Conservation (phyloP, 1,284 basidiomycete species). For the Rhizoctonia solani region DNA sequence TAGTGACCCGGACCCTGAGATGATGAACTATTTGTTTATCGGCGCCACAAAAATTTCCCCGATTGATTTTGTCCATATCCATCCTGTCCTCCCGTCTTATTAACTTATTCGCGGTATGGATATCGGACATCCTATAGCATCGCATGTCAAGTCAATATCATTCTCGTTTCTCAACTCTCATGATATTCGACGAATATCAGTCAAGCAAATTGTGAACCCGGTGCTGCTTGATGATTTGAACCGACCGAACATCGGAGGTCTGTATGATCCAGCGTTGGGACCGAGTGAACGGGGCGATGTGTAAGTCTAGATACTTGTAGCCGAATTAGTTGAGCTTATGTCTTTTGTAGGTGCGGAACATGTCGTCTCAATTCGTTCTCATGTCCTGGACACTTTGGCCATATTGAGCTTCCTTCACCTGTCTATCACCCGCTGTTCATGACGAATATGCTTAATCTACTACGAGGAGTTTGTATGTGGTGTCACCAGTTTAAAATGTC, state of each 20-base stretch:
- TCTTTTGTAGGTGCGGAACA: slow-evolving; percentile 79
- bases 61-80: neutral
- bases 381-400: slow-evolving; percentile 99
- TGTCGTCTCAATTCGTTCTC: slow-evolving; percentile 90
- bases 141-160: slow-evolving; percentile 82
- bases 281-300: slow-evolving; percentile 87
- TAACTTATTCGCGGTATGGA: slow-evolving; percentile 66
- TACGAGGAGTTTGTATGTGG: slow-evolving; percentile 92
- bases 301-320: slow-evolving; percentile 50
- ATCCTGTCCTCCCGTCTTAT: neutral
- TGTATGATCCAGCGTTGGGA: slow-evolving; percentile 95
- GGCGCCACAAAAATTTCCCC: slow-evolving; percentile 35
- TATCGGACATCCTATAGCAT: slow-evolving; percentile 85
- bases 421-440: slow-evolving; percentile 98
- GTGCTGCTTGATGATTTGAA: slow-evolving; percentile 93
- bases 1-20: slow-evolving; percentile 27
- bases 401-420: slow-evolving; percentile 94
- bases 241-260: slow-evolving; percentile 86
- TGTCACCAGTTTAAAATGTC: slow-evolving; percentile 92
- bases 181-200: slow-evolving; percentile 91
- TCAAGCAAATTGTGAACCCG: slow-evolving; percentile 95
- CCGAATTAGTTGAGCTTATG: neutral
- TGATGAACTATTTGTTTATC: slow-evolving; percentile 23
- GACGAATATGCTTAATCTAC: slow-evolving; percentile 85
- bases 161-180: slow-evolving; percentile 95